Base-by-base conservation (phyloP, 1,284 basidiomycete species). In the Ustilago curta region DNA sequence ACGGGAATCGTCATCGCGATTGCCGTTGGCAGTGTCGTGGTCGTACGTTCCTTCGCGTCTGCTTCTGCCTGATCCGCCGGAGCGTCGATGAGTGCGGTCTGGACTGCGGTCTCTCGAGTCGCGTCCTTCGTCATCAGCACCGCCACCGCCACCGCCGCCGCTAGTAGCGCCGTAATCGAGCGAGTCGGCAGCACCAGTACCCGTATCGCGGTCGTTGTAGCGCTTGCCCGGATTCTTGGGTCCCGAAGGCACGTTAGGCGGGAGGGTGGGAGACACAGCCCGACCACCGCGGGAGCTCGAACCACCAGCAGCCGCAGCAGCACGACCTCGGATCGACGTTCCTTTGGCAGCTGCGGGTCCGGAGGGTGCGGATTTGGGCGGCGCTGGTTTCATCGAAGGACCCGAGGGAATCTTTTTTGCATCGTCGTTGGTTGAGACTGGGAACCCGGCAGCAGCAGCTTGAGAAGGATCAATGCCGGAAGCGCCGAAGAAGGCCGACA, bases 121-220 rank as follows among this genome's bases (percentile, higher is more conserved):
- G 43, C 67, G 49, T 11, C 72, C 74, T 9, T 68, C 59, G 12
- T 50, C 63, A 25, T 56, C 18, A 14, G 16, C 44, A 3, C 50
- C 35, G 21, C 25, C 35, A 12, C 31, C 40, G 18, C 58, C 65
- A 8, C 55, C 65, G 16, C 66, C 66, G 7, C 63, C 68, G 21
- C 50, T 59, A n/a, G 61, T 60, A 8, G 73, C 77, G 19, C 83
- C 83, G 49, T 84, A 84, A 62, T 84, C 82, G 42, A 84, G 78
- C 19, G 66, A 53, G 27, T 83, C 83, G 14, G 66, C 76, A 0
- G 66, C 70, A n/a, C 81, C 81, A 7, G 68, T 51, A 6, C 76
- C 78, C 11, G 67, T 78, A 25, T 84, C 83, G 9, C 83, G 76
- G 50, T 84, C 83, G 37, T 77, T 83, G 69, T 84, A 83, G 31